Conservation (phyloP, 192 early-diverging fungal species). For the Allomyces macrogynus region DNA sequence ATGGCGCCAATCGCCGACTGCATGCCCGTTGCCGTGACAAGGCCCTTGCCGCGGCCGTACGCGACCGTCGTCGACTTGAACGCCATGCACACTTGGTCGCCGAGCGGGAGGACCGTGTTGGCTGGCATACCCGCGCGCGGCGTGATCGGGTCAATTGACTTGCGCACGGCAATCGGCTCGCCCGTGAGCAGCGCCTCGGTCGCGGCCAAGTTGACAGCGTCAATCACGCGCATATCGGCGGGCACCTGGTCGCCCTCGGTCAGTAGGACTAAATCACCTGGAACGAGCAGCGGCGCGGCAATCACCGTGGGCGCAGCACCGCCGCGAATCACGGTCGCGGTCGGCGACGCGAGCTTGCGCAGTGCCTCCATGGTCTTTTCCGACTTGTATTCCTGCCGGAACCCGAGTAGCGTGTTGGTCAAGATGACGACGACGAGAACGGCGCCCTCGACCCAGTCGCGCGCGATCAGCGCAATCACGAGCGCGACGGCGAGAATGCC, state of each 20-base stretch:
- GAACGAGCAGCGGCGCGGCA: too few relatives aligned
- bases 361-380: too few relatives aligned
- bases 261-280: too few relatives aligned
- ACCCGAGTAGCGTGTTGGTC: too few relatives aligned
- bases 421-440: too few relatives aligned
- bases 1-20: constrained; percentile 89
- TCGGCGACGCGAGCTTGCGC: too few relatives aligned
- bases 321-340: too few relatives aligned
- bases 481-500: too few relatives aligned
- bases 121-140: constrained; percentile 18
- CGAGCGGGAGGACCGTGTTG: constrained; percentile 30
- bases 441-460: too few relatives aligned
- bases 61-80: constrained; percentile 91
- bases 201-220: constrained; percentile 70
- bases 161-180: constrained; percentile 65
- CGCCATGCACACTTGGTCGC: constrained; percentile 85
- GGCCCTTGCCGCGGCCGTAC: constrained; percentile 71
- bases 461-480: too few relatives aligned
- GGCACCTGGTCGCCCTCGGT: constrained; percentile 89
- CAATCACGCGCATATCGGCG: constrained; percentile 69
- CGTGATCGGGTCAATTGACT: constrained; percentile 40
- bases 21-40: constrained; percentile 74
- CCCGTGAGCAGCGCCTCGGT: constrained; percentile 86
- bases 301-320: too few relatives aligned
- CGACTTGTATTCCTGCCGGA: too few relatives aligned